Evolutionary conservation across 2,329 filamentous ascomycete genomes (phyloP).

Genomic region (Harringtonia lauricola): DNA sequence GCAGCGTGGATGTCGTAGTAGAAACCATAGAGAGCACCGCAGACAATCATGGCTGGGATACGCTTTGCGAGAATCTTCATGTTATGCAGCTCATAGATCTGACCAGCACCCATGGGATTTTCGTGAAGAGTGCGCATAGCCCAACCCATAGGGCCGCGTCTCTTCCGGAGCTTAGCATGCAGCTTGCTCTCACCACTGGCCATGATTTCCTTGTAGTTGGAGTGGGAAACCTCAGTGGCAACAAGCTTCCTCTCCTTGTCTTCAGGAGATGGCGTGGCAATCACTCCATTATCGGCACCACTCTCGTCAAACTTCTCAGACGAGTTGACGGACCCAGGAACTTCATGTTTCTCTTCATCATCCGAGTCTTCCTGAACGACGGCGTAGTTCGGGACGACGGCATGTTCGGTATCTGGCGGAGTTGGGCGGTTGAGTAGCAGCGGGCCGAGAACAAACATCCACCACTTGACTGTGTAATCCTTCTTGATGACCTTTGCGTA

Average conservation of each 20-base stretch:
- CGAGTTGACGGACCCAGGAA: too few species aligned
- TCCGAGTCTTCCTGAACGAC: constrained; percentile 57
- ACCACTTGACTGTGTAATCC: constrained; percentile 55
- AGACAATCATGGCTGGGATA: constrained; percentile 55
- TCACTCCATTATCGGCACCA: too few species aligned
- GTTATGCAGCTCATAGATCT: constrained; percentile 66
- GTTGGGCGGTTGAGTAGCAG: constrained; percentile 49
- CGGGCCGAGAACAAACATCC: constrained; percentile 50
- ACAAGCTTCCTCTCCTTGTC: constrained; percentile 21
- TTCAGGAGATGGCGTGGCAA: too few species aligned
- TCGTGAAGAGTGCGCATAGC: constrained; percentile 67
- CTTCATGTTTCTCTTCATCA: constrained; percentile 14
- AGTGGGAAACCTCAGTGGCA: constrained; percentile 35
- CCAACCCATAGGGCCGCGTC: constrained; percentile 64
- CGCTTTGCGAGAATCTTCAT: constrained; percentile 51
- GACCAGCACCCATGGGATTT: constrained; percentile 61
- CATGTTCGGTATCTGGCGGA: constrained; percentile 38
- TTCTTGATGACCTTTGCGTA: constrained; percentile 57
- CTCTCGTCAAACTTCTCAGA: too few species aligned
- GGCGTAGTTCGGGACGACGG: constrained; percentile 62
- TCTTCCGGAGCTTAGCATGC: constrained; percentile 51
- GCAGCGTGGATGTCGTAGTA: constrained; percentile 76
- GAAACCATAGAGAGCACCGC: constrained; percentile 58
- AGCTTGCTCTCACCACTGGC: constrained; percentile 44
- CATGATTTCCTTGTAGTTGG: constrained; percentile 51